Conservation (phyloP, 2,329 filamentous ascomycete species). For the Knoxdaviesia proteae region DNA sequence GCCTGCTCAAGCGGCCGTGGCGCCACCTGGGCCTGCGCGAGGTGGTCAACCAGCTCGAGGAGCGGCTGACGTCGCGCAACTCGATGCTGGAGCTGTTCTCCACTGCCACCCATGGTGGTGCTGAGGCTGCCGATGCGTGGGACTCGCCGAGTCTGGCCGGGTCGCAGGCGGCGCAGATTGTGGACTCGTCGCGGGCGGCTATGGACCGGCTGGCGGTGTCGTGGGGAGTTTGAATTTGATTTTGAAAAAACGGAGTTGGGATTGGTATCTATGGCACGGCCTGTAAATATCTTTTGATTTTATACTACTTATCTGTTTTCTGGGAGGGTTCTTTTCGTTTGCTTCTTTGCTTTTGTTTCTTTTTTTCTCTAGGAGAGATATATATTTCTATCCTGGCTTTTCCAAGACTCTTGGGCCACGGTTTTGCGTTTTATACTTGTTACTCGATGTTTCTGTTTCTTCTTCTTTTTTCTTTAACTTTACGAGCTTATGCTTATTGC, state of each 20-base stretch:
- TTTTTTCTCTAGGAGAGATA: not conserved
- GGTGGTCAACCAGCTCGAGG: slow-evolving; percentile 30
- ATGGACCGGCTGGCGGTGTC: slow-evolving; percentile 1
- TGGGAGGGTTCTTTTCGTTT: not conserved
- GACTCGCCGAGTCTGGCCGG: not conserved
- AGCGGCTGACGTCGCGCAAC: slow-evolving; percentile 26
- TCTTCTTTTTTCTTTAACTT: not conserved
- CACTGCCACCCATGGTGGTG: slow-evolving; percentile 7
- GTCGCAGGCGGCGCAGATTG: not conserved
- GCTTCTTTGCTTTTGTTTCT: not conserved
- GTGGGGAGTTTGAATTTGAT: not conserved
- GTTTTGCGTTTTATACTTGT: too few species aligned
- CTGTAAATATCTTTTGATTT: not conserved
- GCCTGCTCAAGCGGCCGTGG: not conserved
- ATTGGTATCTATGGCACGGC: too few species aligned
- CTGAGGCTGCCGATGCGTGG: not conserved
- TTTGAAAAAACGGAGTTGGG: not conserved
- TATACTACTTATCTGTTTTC: not conserved
- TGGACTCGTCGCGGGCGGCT: not conserved
- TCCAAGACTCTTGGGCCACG: too few species aligned
- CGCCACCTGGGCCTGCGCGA: slow-evolving; percentile 30
- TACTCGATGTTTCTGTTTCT: not conserved
- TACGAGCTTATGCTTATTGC: not conserved
- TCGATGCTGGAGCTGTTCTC: slow-evolving; percentile 24
- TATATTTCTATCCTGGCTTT: too few species aligned